Conservation (phyloP, 2,329 filamentous ascomycete species). For the Pyrenophora seminiperda region DNA sequence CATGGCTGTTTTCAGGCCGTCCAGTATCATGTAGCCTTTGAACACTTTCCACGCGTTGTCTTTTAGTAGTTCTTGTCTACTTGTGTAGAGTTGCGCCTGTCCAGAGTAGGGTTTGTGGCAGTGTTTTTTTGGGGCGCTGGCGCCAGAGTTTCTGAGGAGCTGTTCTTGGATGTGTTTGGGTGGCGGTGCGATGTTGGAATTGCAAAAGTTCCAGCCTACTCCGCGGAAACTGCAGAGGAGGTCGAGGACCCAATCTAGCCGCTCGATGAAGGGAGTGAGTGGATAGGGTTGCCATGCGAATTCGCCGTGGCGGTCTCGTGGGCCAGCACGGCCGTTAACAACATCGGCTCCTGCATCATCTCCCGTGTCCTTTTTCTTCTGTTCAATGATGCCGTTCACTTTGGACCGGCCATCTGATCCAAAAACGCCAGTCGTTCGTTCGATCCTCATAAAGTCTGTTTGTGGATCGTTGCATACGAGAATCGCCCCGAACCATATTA, state of each 20-base stretch:
- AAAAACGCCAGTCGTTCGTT: slow-evolving; percentile 47
- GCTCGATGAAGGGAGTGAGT: slow-evolving; percentile 52
- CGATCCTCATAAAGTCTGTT: slow-evolving; percentile 61
- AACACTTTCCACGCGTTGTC: slow-evolving; percentile 51
- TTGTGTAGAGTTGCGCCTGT: slow-evolving; percentile 39
- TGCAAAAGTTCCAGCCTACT: slow-evolving; percentile 65
- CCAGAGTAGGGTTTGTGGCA: slow-evolving; percentile 32
- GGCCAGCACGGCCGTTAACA: slow-evolving; percentile 29
- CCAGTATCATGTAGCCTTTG: slow-evolving; percentile 68
- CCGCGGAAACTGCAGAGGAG: slow-evolving; percentile 64
- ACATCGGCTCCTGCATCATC: slow-evolving; percentile 7
- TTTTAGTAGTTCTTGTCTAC: slow-evolving; percentile 45
- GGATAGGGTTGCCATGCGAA: slow-evolving; percentile 63
- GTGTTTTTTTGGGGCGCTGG: slow-evolving; percentile 22
- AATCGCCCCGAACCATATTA: slow-evolving; percentile 59
- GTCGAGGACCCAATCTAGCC: slow-evolving; percentile 63
- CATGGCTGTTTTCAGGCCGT: slow-evolving; percentile 70
- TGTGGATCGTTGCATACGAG: slow-evolving; percentile 62
- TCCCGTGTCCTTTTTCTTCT: background rate
- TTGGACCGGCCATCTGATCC: slow-evolving; percentile 1
- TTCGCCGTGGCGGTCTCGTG: slow-evolving; percentile 38
- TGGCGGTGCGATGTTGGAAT: slow-evolving; percentile 54
- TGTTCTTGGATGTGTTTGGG: slow-evolving; percentile 49
- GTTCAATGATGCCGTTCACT: background rate
- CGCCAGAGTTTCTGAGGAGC: slow-evolving; percentile 38